phyloP scores from a whole-genome alignment of 2,329 filamentous ascomycete genomes.

The Penicillium sp. region DNA sequence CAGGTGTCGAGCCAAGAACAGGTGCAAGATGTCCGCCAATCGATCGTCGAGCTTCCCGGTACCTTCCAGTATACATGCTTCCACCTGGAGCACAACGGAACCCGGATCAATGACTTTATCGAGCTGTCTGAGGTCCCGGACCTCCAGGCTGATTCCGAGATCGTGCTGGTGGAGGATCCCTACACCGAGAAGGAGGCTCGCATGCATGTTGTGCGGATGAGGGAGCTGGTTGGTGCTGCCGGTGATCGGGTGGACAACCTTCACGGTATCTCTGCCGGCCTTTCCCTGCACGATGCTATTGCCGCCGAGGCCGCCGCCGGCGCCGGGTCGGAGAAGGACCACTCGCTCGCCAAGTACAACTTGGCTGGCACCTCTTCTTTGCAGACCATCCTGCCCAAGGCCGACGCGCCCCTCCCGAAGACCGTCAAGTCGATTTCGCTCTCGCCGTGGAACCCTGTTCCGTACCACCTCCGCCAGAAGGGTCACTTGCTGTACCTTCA shows the following conservation, averaged over 20 bases:
- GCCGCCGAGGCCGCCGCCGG: constrained; percentile 44
- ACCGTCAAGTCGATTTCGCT: constrained; percentile 84
- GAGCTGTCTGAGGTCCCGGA: constrained; percentile 84
- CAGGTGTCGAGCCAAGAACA: constrained; percentile 91
- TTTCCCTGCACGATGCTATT: constrained; percentile 81
- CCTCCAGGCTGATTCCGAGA: constrained; percentile 69
- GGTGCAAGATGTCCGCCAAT: constrained; percentile 93
- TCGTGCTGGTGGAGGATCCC: constrained; percentile 82
- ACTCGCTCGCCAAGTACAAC: constrained; percentile 68
- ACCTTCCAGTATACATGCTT: constrained; percentile 99
- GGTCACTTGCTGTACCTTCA: constrained; percentile 90
- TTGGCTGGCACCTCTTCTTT: constrained; percentile 66
- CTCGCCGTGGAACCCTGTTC: constrained; percentile 94
- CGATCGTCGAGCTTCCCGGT: constrained; percentile 85
- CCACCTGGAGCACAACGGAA: constrained; percentile 85
- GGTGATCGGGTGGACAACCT: constrained; percentile 82
- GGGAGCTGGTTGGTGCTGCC: constrained; percentile 88
- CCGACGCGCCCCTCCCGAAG: constrained; percentile 68
- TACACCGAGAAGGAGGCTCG: constrained; percentile 98
- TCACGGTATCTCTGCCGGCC: constrained; percentile 77
- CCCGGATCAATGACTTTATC: constrained; percentile 91
- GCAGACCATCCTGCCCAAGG: constrained; percentile 65
- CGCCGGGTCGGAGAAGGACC: constrained; percentile 42
- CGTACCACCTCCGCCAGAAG: constrained; percentile 81
- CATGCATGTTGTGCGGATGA: constrained; percentile 84